These are phyloP conservation scores for Triangularia setosa DNA, from an alignment of 2,329 filamentous ascomycete genomes.

Conservation along the genomic window DNA sequence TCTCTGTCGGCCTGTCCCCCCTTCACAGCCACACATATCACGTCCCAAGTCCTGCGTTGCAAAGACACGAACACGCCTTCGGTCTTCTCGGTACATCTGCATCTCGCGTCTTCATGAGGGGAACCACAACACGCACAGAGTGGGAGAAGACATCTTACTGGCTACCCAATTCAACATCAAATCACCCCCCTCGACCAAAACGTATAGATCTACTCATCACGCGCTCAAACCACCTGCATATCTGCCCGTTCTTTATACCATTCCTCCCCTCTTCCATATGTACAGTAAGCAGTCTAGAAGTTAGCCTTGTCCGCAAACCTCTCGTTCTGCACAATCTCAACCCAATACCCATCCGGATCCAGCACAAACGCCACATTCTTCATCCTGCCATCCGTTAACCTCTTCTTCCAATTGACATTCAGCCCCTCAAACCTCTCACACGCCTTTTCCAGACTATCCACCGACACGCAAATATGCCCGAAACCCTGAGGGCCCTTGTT, in stretches of 20 bases:
- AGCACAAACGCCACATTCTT: conserved; percentile 90
- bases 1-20: neutral
- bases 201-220: conserved; percentile 2
- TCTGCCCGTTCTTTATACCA: neutral
- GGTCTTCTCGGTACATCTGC: neutral
- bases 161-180: neutral
- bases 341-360: conserved; percentile 85
- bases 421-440: conserved; percentile 81
- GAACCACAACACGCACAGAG: neutral
- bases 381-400: conserved; percentile 87
- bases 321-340: conserved; percentile 77
- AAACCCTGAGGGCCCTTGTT: conserved; percentile 92
- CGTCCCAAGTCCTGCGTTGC: neutral
- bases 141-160: conserved; percentile 12
- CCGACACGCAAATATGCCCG: conserved; percentile 83
- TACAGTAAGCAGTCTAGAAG: conserved; percentile 34
- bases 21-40: neutral
- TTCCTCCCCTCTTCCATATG: neutral
- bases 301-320: conserved; percentile 52
- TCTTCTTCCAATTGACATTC: conserved; percentile 89
- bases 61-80: neutral
- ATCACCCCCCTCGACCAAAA: neutral
- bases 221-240: conserved; percentile 2
- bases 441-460: conserved; percentile 84
- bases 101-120: neutral